Percentiles rank a stretch among this genome's conserved stretches.
Evolutionary conservation across 2,329 filamentous ascomycete genomes (phyloP).

Genomic region (Aspergillus floridensis): DNA sequence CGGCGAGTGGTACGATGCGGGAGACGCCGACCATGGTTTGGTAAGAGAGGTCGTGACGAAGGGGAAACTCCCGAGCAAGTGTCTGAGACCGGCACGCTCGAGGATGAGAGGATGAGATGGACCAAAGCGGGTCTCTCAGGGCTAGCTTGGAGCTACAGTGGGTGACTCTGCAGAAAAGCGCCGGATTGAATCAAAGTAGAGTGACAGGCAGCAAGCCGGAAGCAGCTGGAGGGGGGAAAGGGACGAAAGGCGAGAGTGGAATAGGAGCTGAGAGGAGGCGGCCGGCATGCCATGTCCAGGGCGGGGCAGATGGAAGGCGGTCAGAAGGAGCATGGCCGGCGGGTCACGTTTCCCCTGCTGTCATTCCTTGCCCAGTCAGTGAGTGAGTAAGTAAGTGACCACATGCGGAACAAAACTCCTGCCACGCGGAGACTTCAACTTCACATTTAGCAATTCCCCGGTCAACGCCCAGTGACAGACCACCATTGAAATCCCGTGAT

Average conservation of each 20-base stretch:
- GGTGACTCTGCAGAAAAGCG: not conserved
- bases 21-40: slow-evolving; percentile 26
- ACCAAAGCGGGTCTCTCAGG: not conserved
- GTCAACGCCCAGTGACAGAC: not conserved
- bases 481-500: too few species aligned
- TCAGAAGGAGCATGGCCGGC: not conserved
- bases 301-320: slow-evolving; percentile 1
- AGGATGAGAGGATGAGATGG: not conserved
- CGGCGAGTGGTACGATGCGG: slow-evolving; percentile 23
- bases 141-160: not conserved
- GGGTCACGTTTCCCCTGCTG: not conserved
- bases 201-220: slow-evolving; percentile 1
- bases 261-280: slow-evolving; percentile 6
- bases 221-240: not conserved
- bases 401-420: not conserved
- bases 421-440: not conserved
- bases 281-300: not conserved
- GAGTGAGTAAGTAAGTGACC: too few species aligned
- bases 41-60: slow-evolving; percentile 2
- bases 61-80: slow-evolving; percentile 2
- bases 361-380: not conserved
- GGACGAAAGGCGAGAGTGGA: not conserved
- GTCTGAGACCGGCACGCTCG: not conserved
- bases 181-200: not conserved
- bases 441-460: not conserved